phyloP scores from a whole-genome alignment of 2,329 filamentous ascomycete species.

The Ceratocystis papillata region DNA sequence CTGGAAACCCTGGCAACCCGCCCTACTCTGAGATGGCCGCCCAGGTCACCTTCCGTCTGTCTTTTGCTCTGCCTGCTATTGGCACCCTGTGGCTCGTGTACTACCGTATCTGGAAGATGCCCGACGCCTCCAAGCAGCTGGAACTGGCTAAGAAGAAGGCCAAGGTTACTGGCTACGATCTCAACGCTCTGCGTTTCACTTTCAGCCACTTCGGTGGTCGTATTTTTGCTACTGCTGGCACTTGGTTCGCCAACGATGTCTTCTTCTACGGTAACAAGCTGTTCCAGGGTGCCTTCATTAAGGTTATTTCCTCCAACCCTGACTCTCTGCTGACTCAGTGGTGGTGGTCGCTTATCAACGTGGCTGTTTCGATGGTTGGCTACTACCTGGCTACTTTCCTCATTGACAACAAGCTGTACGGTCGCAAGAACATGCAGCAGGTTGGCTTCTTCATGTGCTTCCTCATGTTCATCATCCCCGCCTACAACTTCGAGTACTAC shows the following conservation, averaged over 20 bases:
- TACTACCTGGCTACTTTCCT: constrained; percentile 85
- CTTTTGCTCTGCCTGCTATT: constrained; percentile 80
- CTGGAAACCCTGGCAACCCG: constrained; percentile 45
- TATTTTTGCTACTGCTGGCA: constrained; percentile 71
- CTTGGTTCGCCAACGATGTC: constrained; percentile 94
- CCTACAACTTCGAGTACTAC: constrained; percentile 81
- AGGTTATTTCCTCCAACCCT: constrained; percentile 59
- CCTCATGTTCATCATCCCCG: constrained; percentile 83
- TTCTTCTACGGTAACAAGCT: constrained; percentile 99
- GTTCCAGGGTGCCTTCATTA: constrained; percentile 85
- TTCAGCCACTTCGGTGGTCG: constrained; percentile 77
- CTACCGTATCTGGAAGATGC: constrained; percentile 94
- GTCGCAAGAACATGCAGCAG: constrained; percentile 93
- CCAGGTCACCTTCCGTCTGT: constrained; percentile 86
- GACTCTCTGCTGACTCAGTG: constrained; percentile 72
- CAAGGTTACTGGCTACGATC: constrained; percentile 84
- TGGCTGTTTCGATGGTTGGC: constrained; percentile 70
- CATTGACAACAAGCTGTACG: constrained; percentile 94
- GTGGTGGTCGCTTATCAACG: constrained; percentile 89
- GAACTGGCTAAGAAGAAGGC: constrained; percentile 71
- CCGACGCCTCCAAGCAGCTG: constrained; percentile 72
- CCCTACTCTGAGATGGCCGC: constrained; percentile 68
- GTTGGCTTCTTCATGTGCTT: constrained; percentile 88
- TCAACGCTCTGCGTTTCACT: constrained; percentile 67
- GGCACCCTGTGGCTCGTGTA: constrained; percentile 92